Conservation (phyloP, 192 early-diverging fungal species). For the Mortierella antarctica region DNA sequence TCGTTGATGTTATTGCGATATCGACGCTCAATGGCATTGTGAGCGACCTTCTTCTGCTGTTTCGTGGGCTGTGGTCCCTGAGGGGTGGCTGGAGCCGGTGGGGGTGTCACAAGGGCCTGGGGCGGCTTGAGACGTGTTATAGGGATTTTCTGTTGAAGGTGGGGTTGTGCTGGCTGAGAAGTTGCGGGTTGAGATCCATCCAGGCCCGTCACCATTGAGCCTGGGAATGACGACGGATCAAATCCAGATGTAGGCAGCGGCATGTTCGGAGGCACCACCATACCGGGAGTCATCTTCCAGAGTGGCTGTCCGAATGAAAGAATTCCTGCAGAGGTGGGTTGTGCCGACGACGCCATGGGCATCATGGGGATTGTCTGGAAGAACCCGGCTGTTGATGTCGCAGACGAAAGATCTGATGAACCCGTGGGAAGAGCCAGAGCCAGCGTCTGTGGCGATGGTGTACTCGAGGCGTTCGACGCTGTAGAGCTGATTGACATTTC, state of each 20-base stretch:
- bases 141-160: conserved; percentile 56
- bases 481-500: conserved; percentile 41
- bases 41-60: conserved; percentile 89
- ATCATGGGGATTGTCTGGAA: conserved; percentile 38
- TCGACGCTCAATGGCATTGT: conserved; percentile 94
- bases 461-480: conserved; percentile 17
- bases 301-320: conserved; percentile 34
- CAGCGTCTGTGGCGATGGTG: conserved; percentile 40
- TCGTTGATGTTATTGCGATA: conserved; percentile 99
- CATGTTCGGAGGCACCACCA: conserved; percentile 36
- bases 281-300: conserved; percentile 48
- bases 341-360: conserved; percentile 16
- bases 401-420: conserved; percentile 9
- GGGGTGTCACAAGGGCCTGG: conserved; percentile 33
- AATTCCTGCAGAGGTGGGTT: conserved; percentile 21
- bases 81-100: conserved; percentile 21
- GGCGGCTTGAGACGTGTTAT: conserved; percentile 61
- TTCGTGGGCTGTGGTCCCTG: conserved; percentile 53
- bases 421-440: conserved; percentile 22
- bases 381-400: conserved; percentile 38
- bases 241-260: conserved; percentile 33
- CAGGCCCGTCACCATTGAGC: conserved; percentile 13
- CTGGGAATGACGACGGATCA: conserved; percentile 33
- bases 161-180: conserved; percentile 21
- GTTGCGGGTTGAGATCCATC: conserved; percentile 9